These are phyloP conservation scores for Diaporthe ampelina DNA, from an alignment of 2,329 filamentous ascomycete genomes.

Conservation along the genomic window DNA sequence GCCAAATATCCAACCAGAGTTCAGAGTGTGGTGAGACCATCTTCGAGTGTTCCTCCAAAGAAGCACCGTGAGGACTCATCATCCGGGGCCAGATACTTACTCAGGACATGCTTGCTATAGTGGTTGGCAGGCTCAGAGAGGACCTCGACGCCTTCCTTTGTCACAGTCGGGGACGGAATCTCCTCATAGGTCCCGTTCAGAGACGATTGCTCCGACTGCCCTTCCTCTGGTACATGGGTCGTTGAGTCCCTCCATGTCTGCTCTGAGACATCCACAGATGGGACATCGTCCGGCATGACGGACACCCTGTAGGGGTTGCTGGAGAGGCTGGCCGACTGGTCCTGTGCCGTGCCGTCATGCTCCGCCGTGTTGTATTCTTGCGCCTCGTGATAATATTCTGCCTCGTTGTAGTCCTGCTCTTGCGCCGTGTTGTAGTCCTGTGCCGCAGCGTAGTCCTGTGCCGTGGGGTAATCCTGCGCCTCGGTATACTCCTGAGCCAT, in stretches of 20 bases:
- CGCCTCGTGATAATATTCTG: no score
- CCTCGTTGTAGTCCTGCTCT: not conserved
- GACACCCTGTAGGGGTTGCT: constrained; percentile 3
- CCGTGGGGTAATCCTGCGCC: no score
- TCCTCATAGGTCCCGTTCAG: not conserved
- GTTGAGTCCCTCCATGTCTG: constrained; percentile 6
- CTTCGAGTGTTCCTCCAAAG: not conserved
- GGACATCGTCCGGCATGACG: constrained; percentile 3
- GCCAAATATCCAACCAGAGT: not conserved
- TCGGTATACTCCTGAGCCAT: not conserved
- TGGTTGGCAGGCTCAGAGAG: not conserved
- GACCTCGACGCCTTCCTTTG: not conserved
- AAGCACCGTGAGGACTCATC: not conserved
- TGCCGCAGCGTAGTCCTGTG: not conserved
- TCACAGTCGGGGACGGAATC: not conserved
- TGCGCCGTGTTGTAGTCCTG: not conserved
- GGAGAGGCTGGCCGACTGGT: not conserved
- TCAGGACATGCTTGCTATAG: not conserved
- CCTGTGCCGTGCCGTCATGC: not conserved
- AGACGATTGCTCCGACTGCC: not conserved
- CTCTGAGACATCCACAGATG: constrained; percentile 10
- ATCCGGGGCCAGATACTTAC: not conserved
- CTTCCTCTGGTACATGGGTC: constrained; percentile 10
- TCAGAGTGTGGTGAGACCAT: not conserved
- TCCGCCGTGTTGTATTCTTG: not conserved